A percentile compares a stretch with the other conserved stretches of the same genome.
These are phyloP conservation scores for Aspergillus bombycis DNA, from an alignment of 2,329 filamentous ascomycete species.

Conservation along the genomic window DNA sequence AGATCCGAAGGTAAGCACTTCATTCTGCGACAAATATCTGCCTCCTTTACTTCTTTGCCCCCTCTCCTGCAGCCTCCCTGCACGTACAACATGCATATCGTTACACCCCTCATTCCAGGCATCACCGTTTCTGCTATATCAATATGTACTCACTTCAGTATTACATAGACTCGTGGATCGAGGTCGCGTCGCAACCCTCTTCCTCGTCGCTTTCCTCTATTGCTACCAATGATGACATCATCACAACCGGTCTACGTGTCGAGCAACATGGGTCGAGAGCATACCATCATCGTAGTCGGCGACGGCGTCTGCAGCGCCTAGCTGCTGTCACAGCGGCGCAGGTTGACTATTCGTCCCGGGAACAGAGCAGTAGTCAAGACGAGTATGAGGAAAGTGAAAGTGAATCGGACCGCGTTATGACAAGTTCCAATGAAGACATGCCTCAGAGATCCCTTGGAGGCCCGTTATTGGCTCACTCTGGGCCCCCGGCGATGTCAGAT, in stretches of 20 bases:
- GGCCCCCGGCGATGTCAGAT: constrained; percentile 30
- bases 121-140: constrained; percentile 7
- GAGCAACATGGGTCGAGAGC: constrained; percentile 57
- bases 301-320: constrained; percentile 43
- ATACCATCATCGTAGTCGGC: constrained; percentile 62
- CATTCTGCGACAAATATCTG: constrained; percentile 8
- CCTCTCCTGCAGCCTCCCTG: constrained; percentile 16
- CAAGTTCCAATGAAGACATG: constrained; percentile 65
- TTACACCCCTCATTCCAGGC: constrained; percentile 14
- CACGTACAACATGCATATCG: constrained; percentile 24
- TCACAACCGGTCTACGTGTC: constrained; percentile 83
- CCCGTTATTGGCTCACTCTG: constrained; percentile 29
- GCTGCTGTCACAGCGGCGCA: constrained; percentile 44
- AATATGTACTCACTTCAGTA: constrained; percentile 50
- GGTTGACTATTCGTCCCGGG: constrained; percentile 46
- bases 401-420: constrained; percentile 75
- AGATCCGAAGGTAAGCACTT: constrained; percentile 48
- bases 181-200: constrained; percentile 88
- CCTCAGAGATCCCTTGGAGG: constrained; percentile 29
- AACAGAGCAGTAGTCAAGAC: constrained; percentile 76
- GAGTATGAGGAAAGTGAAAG: constrained; percentile 94
- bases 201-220: constrained; percentile 86
- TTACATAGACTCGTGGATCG: constrained; percentile 88
- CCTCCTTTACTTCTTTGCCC: background rate
- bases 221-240: constrained; percentile 76